A percentile compares a stretch with the other conserved stretches of the same genome.
Conservation (phyloP, 768 basidiomycete genomes). For the Coprinopsis cinerea region DNA sequence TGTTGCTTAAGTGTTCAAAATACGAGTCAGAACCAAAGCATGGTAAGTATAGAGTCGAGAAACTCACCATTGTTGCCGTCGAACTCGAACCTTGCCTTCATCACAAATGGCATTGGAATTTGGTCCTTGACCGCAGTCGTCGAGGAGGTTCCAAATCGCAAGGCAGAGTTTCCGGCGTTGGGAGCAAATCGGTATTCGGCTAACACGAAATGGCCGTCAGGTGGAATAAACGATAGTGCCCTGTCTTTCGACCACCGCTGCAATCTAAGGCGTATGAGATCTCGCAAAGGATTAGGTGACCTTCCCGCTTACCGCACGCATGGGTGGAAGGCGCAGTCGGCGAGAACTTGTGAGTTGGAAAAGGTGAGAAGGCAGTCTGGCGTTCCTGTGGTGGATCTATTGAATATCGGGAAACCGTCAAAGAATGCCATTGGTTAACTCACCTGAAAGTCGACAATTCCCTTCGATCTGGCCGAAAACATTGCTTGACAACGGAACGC, state of each 20-base stretch:
- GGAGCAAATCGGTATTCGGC: slow-evolving; percentile 74
- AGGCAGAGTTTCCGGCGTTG: slow-evolving; percentile 27
- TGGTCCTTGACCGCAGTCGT: slow-evolving; percentile 31
- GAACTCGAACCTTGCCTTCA: slow-evolving; percentile 44
- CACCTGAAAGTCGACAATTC: slow-evolving; percentile 74
- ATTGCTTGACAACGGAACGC: slow-evolving; percentile 56
- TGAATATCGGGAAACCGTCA: not conserved
- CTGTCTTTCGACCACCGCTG: slow-evolving; percentile 76
- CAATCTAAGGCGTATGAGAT: slow-evolving; percentile 39
- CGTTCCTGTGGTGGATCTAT: slow-evolving; percentile 47
- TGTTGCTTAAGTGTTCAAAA: slow-evolving; percentile 37
- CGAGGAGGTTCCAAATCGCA: slow-evolving; percentile 18
- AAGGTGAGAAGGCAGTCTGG: slow-evolving; percentile 84
- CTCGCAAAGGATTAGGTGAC: slow-evolving; percentile 2
- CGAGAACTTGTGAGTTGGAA: slow-evolving; percentile 64
- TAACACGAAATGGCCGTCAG: slow-evolving; percentile 83
- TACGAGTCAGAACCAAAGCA: not conserved
- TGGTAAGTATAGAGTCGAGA: not conserved
- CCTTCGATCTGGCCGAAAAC: slow-evolving; percentile 76
- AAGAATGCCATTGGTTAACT: too few relatives aligned
- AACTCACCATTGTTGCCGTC: slow-evolving; percentile 37
- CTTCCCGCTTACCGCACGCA: slow-evolving; percentile 68
- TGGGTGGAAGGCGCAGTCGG: slow-evolving; percentile 85
- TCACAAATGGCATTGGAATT: slow-evolving; percentile 44
- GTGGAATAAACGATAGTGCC: slow-evolving; percentile 84